These are phyloP conservation scores for Nothophytophthora sp. DNA, from an alignment of 352 stramenopile species.

Conservation along the genomic window DNA sequence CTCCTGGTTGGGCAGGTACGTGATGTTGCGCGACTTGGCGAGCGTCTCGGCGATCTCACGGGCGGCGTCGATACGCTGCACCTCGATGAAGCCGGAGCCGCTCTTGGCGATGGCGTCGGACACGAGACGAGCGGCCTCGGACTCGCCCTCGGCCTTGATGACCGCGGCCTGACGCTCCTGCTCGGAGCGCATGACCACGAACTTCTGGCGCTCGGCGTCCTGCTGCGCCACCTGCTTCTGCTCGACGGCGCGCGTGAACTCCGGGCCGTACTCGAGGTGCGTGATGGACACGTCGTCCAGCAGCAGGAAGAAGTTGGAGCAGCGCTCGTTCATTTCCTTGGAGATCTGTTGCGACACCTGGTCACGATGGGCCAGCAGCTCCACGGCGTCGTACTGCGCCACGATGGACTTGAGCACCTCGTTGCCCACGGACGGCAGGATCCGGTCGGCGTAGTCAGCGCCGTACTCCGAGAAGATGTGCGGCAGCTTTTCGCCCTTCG, in stretches of 20 bases:
- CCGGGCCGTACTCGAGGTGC: slow-evolving; percentile 98
- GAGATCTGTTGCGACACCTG: slow-evolving; percentile 98
- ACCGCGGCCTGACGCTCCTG: slow-evolving; percentile 95
- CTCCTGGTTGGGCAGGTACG: slow-evolving; percentile 96
- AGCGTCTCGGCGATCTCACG: slow-evolving; percentile 99
- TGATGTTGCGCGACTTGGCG: slow-evolving; percentile 97
- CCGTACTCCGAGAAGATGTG: slow-evolving; percentile 98
- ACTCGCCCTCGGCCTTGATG: slow-evolving; percentile 97
- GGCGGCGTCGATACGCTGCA: slow-evolving; percentile 99
- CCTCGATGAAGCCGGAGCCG: slow-evolving; percentile 98
- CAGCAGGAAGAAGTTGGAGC: slow-evolving; percentile 97
- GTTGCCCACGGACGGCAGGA: slow-evolving; percentile 99
- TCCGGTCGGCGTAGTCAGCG: slow-evolving; percentile 98
- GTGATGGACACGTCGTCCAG: slow-evolving; percentile 99
- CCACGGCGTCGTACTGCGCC: slow-evolving; percentile 99
- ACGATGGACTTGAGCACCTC: slow-evolving; percentile 95
- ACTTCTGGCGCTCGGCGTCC: slow-evolving; percentile 99
- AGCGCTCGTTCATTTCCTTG: slow-evolving; percentile 96
- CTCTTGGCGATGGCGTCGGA: slow-evolving; percentile 98
- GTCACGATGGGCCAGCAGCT: slow-evolving; percentile 98
- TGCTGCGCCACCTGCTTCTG: slow-evolving; percentile 99
- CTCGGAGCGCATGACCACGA: slow-evolving; percentile 98
- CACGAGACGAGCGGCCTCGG: slow-evolving; percentile 97
- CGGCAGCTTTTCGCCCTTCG: slow-evolving; percentile 94
- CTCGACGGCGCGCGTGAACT: slow-evolving; percentile 99